A percentile compares a stretch with the other conserved stretches of the same genome.
Evolutionary conservation across 208 protist genomes (phyloP).

Genomic region (Crithidia bombi): DNA sequence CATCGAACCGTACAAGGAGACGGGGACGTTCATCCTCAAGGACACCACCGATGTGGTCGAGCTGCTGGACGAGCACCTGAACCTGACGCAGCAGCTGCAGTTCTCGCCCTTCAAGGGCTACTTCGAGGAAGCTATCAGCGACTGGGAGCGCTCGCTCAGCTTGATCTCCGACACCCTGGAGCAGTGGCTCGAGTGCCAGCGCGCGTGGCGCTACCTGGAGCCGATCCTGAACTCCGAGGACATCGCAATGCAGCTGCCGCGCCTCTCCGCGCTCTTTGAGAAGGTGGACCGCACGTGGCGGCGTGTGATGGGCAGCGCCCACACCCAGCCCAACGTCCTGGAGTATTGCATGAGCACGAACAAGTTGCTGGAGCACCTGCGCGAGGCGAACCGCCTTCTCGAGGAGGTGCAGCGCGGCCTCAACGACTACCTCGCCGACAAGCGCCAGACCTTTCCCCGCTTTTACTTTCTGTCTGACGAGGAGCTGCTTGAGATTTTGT

Average conservation of each 20-base stretch:
- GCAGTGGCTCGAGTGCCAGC: conserved; percentile 96
- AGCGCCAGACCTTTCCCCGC: conserved; percentile 94
- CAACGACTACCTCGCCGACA: conserved; percentile 97
- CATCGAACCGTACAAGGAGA: conserved; percentile 93
- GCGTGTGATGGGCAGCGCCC: conserved; percentile 86
- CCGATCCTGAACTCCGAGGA: conserved; percentile 97
- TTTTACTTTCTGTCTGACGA: conserved; percentile 96
- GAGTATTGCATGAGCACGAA: conserved; percentile 93
- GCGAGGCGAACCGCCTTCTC: conserved; percentile 93
- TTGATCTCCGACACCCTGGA: conserved; percentile 96
- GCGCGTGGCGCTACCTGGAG: conserved; percentile 97
- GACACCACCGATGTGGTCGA: conserved; percentile 93
- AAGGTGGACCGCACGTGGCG: conserved; percentile 97
- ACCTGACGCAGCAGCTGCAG: conserved; percentile 95
- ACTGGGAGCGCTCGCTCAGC: conserved; percentile 95
- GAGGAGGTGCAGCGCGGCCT: conserved; percentile 97
- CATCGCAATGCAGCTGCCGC: conserved; percentile 95
- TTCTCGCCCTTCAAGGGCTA: conserved; percentile 97
- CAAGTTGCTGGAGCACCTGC: conserved; percentile 95
- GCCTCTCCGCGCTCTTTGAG: conserved; percentile 94
- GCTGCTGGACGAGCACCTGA: conserved; percentile 96
- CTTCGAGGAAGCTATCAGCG: conserved; percentile 94
- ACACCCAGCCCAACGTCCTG: conserved; percentile 91
- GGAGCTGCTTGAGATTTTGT: conserved; percentile 96
- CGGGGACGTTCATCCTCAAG: conserved; percentile 95